These are phyloP conservation scores for Lyophyllum atratum DNA, from an alignment of 768 basidiomycete genomes.

Conservation along the genomic window DNA sequence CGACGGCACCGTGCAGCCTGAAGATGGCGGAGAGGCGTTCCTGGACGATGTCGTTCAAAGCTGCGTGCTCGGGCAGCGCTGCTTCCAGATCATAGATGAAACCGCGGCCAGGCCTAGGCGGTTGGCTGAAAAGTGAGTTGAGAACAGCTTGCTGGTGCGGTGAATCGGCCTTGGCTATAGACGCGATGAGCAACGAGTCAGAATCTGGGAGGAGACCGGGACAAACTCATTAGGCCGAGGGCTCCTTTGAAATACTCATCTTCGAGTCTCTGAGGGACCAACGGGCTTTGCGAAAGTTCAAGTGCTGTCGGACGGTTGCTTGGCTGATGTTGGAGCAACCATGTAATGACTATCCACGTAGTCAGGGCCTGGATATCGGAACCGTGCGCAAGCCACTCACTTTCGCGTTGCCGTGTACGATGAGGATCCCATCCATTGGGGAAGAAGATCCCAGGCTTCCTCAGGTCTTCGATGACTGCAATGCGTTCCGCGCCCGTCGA, in stretches of 20 bases:
- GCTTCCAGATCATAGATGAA: conserved; percentile 76
- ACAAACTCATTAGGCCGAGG: conserved; percentile 70
- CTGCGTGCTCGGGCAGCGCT: conserved; percentile 68
- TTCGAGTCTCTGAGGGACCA: conserved; percentile 77
- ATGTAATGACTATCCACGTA: conserved; percentile 63
- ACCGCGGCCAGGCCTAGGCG: conserved; percentile 61
- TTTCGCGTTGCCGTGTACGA: conserved; percentile 65
- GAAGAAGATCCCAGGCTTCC: conserved; percentile 74
- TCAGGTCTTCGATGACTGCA: conserved; percentile 75
- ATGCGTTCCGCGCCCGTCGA: conserved; percentile 83
- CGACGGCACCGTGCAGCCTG: conserved; percentile 86
- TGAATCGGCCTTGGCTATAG: conserved; percentile 74
- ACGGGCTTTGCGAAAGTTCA: conserved; percentile 78
- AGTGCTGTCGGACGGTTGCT: conserved; percentile 75
- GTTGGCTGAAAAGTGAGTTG: conserved; percentile 75
- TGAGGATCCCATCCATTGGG: conserved; percentile 72
- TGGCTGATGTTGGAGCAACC: conserved; percentile 82
- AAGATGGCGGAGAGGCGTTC: conserved; percentile 79
- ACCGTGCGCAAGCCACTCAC: conserved; percentile 39
- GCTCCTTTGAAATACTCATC: conserved; percentile 88
- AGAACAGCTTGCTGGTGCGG: conserved; percentile 80
- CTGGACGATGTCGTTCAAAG: conserved; percentile 73
- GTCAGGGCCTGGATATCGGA: neutral
- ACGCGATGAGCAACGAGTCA: neutral
- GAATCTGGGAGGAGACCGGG: neutral